phyloP scores from a whole-genome alignment of 73 alveolate species.

The Paramecium sonneborni region DNA sequence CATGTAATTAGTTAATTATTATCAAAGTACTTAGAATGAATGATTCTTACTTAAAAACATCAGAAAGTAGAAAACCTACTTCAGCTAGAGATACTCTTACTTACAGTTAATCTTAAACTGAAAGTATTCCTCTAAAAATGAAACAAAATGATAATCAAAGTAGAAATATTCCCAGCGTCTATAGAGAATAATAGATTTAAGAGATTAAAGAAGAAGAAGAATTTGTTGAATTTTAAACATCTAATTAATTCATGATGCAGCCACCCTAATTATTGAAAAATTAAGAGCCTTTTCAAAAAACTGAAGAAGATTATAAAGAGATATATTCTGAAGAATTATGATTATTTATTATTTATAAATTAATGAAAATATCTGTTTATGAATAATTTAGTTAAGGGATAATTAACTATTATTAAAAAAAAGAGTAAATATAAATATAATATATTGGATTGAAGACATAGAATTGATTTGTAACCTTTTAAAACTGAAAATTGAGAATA shows the following conservation, averaged over 20 bases:
- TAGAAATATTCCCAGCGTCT: neutral
- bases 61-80: neutral
- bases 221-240: neutral
- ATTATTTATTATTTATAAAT: neutral
- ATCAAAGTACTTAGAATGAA: neutral
- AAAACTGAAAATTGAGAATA: neutral
- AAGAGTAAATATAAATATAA: no score
- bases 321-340: neutral
- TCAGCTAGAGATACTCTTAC: neutral
- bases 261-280: neutral
- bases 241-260: neutral
- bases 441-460: no score
- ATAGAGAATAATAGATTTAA: no score
- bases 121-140: neutral
- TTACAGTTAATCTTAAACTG: neutral
- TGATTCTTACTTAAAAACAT: neutral
- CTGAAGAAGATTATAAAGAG: neutral
- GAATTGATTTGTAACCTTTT: no score
- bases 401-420: no score
- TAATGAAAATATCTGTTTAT: no score
- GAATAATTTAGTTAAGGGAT: no score
- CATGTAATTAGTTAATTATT: neutral
- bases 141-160: neutral
- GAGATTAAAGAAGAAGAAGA: neutral
- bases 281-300: neutral